Conservation (phyloP, 305 asterid species). For the Euphrasia arctica region DNA sequence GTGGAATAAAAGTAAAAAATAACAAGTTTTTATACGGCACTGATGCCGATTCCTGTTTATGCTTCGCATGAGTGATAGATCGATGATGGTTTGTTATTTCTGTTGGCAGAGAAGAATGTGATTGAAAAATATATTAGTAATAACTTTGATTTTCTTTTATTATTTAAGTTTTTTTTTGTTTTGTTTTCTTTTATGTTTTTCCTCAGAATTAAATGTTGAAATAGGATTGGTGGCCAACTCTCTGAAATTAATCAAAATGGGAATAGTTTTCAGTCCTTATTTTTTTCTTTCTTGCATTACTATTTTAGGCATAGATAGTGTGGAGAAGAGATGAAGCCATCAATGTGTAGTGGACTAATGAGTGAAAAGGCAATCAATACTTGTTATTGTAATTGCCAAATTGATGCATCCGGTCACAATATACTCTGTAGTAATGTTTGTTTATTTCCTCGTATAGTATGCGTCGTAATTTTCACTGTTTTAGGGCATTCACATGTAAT, state of each 20-base stretch:
- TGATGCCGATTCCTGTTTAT: slow-evolving; percentile 21
- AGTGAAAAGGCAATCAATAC: neutral
- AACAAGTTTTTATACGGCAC: slow-evolving; percentile 2
- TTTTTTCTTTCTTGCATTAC: neutral
- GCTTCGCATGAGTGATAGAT: neutral
- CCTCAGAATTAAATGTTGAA: neutral
- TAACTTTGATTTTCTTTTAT: neutral
- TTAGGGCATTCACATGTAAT: slow-evolving; percentile 4
- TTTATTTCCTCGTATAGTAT: slow-evolving; percentile 19
- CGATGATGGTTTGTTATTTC: no score
- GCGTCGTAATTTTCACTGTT: neutral
- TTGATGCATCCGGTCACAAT: slow-evolving; percentile 16
- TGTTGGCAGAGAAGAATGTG: slow-evolving; percentile 11
- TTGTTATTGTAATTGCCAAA: slow-evolving; percentile 16
- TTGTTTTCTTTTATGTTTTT: neutral
- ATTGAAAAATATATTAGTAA: neutral
- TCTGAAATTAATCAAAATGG: slow-evolving; percentile 1
- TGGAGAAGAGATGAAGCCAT: slow-evolving; percentile 17
- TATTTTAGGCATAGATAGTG: slow-evolving; percentile 18
- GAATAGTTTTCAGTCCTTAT: neutral
- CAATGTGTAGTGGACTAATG: neutral
- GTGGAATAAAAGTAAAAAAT: slow-evolving; percentile 9
- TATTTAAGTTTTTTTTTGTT: no score
- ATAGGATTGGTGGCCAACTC: slow-evolving; percentile 17
- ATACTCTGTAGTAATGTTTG: slow-evolving; percentile 8